These are phyloP conservation scores for Antitrichia curtipendula DNA, from an alignment of 225 moss, liverwort and hornwort species.

Conservation along the genomic window DNA sequence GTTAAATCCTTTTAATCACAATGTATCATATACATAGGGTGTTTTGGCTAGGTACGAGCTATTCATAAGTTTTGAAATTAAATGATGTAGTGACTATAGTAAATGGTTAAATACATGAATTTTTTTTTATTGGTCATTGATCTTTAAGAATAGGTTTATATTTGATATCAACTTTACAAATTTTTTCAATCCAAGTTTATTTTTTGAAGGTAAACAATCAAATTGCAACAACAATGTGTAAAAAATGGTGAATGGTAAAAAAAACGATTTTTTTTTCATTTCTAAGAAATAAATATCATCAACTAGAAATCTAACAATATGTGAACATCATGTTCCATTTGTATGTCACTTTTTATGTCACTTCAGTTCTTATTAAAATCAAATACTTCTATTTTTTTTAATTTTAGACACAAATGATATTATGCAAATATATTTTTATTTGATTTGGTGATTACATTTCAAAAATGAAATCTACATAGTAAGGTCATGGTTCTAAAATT, in stretches of 20 bases:
- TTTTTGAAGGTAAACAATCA: background rate
- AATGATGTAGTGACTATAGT: background rate
- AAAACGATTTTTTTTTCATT: background rate
- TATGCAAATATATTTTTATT: no score
- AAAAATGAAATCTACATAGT: no score
- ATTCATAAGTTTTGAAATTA: accelerated
- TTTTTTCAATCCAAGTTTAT: background rate
- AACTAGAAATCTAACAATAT: background rate
- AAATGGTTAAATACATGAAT: background rate
- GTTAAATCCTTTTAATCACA: background rate
- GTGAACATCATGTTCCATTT: no score
- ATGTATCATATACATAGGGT: background rate
- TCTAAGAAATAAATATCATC: background rate
- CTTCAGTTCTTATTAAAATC: background rate
- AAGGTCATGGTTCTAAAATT: no score
- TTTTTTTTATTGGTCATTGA: background rate
- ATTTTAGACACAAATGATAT: no score
- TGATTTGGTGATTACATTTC: no score
- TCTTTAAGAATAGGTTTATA: background rate
- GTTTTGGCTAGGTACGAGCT: accelerated
- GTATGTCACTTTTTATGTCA: no score
- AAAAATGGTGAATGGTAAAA: background rate
- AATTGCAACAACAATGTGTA: background rate
- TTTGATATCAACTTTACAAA: background rate
- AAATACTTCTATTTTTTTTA: background rate